Evolutionary conservation across 371 early-diverging fungal species (phyloP).

Genomic region (Actinomortierella wolfii): DNA sequence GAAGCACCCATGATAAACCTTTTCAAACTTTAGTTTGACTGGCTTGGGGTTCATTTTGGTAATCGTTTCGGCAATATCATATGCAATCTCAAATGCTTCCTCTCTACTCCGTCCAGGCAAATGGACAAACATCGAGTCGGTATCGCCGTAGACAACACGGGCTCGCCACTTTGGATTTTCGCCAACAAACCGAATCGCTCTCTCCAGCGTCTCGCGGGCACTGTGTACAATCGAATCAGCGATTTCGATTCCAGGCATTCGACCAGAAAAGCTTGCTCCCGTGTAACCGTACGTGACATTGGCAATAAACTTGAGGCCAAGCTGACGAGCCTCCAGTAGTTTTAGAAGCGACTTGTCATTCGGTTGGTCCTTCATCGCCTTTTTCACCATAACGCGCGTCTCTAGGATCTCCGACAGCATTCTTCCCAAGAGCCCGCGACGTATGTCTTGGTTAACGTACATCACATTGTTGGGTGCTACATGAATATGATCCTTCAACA

Average conservation of each 20-base stretch:
- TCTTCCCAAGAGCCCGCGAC: slow-evolving; percentile 74
- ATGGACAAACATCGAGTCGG: slow-evolving; percentile 87
- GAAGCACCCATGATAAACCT: slow-evolving; percentile 88
- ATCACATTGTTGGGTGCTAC: slow-evolving; percentile 85
- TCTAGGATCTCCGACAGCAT: slow-evolving; percentile 88
- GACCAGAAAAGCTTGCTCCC: slow-evolving; percentile 82
- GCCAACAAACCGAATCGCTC: slow-evolving; percentile 72
- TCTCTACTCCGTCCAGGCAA: slow-evolving; percentile 70
- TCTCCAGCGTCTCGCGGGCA: slow-evolving; percentile 82
- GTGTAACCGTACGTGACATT: slow-evolving; percentile 95
- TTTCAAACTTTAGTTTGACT: slow-evolving; percentile 90
- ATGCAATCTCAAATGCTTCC: slow-evolving; percentile 79
- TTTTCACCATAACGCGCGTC: slow-evolving; percentile 88
- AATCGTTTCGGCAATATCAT: slow-evolving; percentile 76
- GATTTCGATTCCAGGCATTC: slow-evolving; percentile 91
- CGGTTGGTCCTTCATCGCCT: slow-evolving; percentile 76
- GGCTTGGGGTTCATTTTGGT: slow-evolving; percentile 78
- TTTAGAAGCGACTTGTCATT: slow-evolving; percentile 59
- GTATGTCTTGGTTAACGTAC: slow-evolving; percentile 78
- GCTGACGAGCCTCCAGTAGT: slow-evolving; percentile 78
- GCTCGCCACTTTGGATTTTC: slow-evolving; percentile 72
- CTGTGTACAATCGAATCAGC: slow-evolving; percentile 90
- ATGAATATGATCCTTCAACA: slow-evolving; percentile 68
- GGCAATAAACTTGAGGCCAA: slow-evolving; percentile 86
- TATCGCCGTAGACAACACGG: slow-evolving; percentile 90